A percentile compares a stretch with the other conserved stretches of the same genome.
Conservation (phyloP, 208 protist genomes). For the Acanthamoeba sp. region DNA sequence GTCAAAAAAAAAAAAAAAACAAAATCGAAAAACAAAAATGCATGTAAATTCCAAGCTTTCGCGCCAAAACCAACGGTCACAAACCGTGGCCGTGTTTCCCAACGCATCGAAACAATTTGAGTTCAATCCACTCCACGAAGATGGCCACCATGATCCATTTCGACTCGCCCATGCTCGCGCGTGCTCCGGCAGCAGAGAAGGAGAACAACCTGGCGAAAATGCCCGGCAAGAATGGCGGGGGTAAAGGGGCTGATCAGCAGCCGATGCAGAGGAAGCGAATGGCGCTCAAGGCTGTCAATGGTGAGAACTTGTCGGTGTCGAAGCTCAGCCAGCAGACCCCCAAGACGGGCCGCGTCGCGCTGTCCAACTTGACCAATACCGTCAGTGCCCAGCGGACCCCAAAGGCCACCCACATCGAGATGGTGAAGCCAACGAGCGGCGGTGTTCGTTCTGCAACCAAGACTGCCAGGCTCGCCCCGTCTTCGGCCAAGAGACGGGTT, state of each 20-base stretch:
- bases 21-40: neutral
- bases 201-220: neutral
- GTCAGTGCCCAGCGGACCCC: neutral
- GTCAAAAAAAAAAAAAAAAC: neutral
- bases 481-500: neutral
- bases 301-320: neutral
- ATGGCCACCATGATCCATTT: neutral
- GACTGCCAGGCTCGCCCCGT: neutral
- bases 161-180: neutral
- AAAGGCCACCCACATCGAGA: neutral
- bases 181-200: neutral
- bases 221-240: neutral
- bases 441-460: neutral
- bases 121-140: neutral
- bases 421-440: neutral
- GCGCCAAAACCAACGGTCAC: conserved; percentile 14
- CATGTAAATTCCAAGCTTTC: neutral
- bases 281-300: conserved; percentile 4
- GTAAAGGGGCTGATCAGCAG: neutral
- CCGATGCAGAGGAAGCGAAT: neutral
- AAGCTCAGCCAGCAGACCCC: neutral
- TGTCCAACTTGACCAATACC: conserved; percentile 37
- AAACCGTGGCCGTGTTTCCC: neutral
- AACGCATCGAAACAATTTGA: neutral
- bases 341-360: neutral